Conservation (phyloP, 129 eudicot species). For the Flaveria bidentis region DNA sequence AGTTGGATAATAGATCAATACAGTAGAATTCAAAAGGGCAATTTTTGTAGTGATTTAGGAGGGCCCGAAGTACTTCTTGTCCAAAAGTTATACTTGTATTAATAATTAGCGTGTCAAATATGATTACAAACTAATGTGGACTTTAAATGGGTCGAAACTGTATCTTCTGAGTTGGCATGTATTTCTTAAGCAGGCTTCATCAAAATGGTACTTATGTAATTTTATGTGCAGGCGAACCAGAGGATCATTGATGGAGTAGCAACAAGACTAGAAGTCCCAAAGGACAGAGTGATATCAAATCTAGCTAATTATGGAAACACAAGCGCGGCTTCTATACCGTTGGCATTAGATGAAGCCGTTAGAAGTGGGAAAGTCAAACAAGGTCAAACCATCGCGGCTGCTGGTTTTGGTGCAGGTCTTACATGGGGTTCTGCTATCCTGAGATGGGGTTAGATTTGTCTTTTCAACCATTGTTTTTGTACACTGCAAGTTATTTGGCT, state of each 20-base stretch:
- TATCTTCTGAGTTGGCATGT: not conserved
- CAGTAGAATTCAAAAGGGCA: not conserved
- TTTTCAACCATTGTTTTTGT: slow-evolving; percentile 26
- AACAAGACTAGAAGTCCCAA: slow-evolving; percentile 67
- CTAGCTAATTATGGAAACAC: slow-evolving; percentile 86
- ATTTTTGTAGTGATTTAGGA: not conserved
- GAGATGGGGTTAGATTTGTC: slow-evolving; percentile 71
- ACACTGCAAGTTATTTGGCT: slow-evolving; percentile 31
- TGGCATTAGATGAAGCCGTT: slow-evolving; percentile 93
- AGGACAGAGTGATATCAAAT: slow-evolving; percentile 80
- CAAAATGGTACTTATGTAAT: not conserved
- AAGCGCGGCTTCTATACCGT: slow-evolving; percentile 87
- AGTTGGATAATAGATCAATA: not conserved
- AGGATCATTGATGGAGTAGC: slow-evolving; percentile 93
- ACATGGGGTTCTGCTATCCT: slow-evolving; percentile 95
- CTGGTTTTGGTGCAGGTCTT: slow-evolving; percentile 96
- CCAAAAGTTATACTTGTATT: not conserved
- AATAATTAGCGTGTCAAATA: not conserved
- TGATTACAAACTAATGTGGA: too few species aligned
- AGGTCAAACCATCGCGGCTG: slow-evolving; percentile 85
- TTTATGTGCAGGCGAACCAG: slow-evolving; percentile 77
- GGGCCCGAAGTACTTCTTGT: not conserved
- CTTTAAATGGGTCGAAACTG: too few species aligned
- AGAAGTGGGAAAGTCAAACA: slow-evolving; percentile 83
- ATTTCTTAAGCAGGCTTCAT: not conserved